Evolutionary conservation across 2,329 filamentous ascomycete species (phyloP), one percentile per base, ranked within the genome.

Genomic region (Domatiomyces globalis): DNA sequence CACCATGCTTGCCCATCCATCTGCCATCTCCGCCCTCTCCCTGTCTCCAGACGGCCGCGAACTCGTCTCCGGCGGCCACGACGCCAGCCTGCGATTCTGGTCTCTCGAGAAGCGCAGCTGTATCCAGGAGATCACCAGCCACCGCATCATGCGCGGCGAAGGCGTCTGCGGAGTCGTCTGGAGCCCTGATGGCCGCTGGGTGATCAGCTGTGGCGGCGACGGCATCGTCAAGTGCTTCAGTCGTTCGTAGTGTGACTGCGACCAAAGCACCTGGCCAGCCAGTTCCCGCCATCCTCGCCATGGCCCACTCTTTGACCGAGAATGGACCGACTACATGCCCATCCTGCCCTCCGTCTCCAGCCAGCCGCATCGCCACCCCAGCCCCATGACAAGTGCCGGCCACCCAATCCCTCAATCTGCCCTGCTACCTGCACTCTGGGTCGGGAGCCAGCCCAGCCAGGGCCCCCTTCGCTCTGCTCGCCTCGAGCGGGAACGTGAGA

Each of bases 21-120:
- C 89, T 2, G 84, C 92, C 51, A 95, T 98, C 59, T 94, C 92
- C 1, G 84, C 86, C 22, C 77, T 98, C 4, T 94, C 87, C 0
- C 78, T 98, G 18, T 95, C 87, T 60, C 92, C 90, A 12, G 90
- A 96, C 63, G 89, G 90, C 45, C 83, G 84, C 53, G 92, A 98
- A 72, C 83, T 95, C 9, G 90, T 98, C 47, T 95, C 88, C 45
- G 92, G 88, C 1, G 92, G 92, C 19, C 92, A 98, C 66, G 92
- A 98, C 65, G 90, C 90, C 49, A 92, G 86, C 51, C 80, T 98
- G 51, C 84, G 92, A 25, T 95, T 98, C 77, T 98, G 92, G 92
- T 89, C 85, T 27, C 76, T 98, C 19, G 92, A 98, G 68, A 98
- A 95, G 73, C 81, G 92, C 48, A 85, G 84, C 45, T 98, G 92